Evolutionary conservation across 768 basidiomycete species (phyloP).

Genomic region (Pisolithus microcarpus): DNA sequence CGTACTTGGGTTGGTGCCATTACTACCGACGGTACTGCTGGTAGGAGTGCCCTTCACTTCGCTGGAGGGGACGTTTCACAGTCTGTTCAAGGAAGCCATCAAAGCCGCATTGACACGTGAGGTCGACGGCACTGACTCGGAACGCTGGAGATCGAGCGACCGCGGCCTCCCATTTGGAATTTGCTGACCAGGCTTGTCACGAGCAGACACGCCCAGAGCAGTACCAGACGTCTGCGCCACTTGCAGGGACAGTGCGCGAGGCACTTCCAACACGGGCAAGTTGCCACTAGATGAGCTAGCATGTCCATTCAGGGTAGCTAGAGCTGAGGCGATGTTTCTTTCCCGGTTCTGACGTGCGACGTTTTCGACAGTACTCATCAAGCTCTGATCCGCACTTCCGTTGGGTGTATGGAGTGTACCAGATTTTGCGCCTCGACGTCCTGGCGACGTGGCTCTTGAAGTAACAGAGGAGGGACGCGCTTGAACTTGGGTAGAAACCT

Average conservation of each 20-base stretch:
- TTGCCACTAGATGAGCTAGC: too few species aligned
- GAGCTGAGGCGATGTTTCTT: too few species aligned
- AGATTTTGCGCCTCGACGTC: too few species aligned
- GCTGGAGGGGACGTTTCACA: neutral
- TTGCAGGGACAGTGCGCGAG: neutral
- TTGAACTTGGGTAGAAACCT: neutral
- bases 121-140: slow-evolving; percentile 4
- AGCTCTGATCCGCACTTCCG: too few species aligned
- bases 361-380: too few species aligned
- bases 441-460: slow-evolving; percentile 2
- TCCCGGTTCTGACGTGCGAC: too few species aligned
- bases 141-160: slow-evolving; percentile 22
- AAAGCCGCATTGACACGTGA: neutral
- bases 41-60: neutral
- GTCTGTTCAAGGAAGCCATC: neutral
- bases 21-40: neutral
- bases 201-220: neutral
- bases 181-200: neutral
- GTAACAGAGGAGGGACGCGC: neutral
- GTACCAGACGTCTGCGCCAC: slow-evolving; percentile 2
- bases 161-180: neutral
- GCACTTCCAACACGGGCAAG: neutral
- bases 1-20: neutral
- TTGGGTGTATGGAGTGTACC: too few species aligned
- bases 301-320: too few species aligned